These are phyloP conservation scores for Nigrograna mackinnonii DNA, from an alignment of 2,329 filamentous ascomycete genomes.

Conservation along the genomic window DNA sequence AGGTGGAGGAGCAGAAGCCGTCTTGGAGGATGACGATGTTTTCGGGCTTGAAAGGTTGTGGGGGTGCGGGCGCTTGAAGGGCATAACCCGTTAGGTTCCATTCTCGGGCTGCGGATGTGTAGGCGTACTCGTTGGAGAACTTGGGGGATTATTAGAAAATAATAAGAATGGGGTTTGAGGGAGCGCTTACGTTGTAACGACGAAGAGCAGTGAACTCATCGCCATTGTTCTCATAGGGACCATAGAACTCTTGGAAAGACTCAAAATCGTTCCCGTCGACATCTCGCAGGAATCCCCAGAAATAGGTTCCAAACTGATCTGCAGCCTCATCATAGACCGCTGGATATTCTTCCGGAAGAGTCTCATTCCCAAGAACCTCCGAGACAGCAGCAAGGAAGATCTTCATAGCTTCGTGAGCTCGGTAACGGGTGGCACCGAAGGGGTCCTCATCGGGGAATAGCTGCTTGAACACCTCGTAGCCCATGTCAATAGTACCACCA, in stretches of 20 bases:
- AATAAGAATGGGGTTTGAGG: slow-evolving; percentile 1
- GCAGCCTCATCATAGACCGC: slow-evolving; percentile 5
- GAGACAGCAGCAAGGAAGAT: slow-evolving; percentile 25
- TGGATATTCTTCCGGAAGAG: slow-evolving; percentile 17
- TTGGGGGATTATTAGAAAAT: not conserved
- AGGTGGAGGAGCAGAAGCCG: slow-evolving; percentile 43
- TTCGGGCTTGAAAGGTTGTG: slow-evolving; percentile 29
- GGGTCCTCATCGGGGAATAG: slow-evolving; percentile 50
- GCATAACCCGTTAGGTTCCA: slow-evolving; percentile 9
- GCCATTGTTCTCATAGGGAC: slow-evolving; percentile 24
- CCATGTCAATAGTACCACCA: slow-evolving; percentile 51
- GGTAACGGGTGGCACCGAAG: slow-evolving; percentile 47
- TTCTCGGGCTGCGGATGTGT: not conserved
- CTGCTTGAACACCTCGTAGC: slow-evolving; percentile 49
- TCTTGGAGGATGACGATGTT: slow-evolving; percentile 41
- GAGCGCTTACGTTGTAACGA: slow-evolving; percentile 40
- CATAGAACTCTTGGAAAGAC: slow-evolving; percentile 34
- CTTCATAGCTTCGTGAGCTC: slow-evolving; percentile 42
- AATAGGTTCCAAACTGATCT: slow-evolving; percentile 4
- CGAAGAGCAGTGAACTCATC: slow-evolving; percentile 32
- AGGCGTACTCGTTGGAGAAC: slow-evolving; percentile 4
- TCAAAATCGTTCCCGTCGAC: slow-evolving; percentile 20
- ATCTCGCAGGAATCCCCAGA: slow-evolving; percentile 19
- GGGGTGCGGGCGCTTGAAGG: slow-evolving; percentile 2
- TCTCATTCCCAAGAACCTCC: slow-evolving; percentile 18